Evolutionary conservation across 2,329 filamentous ascomycete species (phyloP).

Genomic region (Rhynchosporium graminicola): DNA sequence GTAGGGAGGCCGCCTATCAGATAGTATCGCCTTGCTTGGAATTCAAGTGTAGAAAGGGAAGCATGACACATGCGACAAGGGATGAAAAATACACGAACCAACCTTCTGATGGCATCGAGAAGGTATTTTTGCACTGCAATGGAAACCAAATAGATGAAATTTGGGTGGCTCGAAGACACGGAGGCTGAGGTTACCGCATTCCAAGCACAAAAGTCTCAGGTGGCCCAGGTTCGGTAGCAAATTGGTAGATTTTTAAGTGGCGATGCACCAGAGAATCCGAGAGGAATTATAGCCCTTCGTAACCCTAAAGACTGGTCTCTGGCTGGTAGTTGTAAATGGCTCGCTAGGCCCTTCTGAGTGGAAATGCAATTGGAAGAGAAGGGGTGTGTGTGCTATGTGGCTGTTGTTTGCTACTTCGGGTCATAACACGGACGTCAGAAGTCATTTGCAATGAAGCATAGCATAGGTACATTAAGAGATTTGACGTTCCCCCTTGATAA

Average conservation of each 20-base stretch:
- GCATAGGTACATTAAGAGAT: too few relatives aligned
- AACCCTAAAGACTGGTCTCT: neutral
- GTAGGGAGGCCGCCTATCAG: constrained; percentile 30
- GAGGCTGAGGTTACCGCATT: constrained; percentile 10
- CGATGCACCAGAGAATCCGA: neutral
- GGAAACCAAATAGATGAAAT: neutral
- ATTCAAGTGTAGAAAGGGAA: constrained; percentile 26
- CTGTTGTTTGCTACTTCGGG: neutral
- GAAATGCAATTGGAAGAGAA: neutral
- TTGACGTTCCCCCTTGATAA: neutral
- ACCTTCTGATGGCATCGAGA: constrained; percentile 14
- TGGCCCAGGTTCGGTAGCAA: too few relatives aligned
- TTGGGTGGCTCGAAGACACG: constrained; percentile 12
- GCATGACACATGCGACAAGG: constrained; percentile 33
- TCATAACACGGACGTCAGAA: too few relatives aligned
- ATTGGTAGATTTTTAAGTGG: neutral
- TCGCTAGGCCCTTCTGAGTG: neutral
- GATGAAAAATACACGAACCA: constrained; percentile 23
- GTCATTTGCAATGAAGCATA: too few relatives aligned
- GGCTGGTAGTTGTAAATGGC: neutral
- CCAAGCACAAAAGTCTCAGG: constrained; percentile 12
- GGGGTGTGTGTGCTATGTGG: neutral
- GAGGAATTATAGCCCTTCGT: neutral
- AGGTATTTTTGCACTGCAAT: neutral
- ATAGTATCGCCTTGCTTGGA: constrained; percentile 33